Conservation (phyloP, 1,139 yeast genomes). For the Candida labiduridarum region DNA sequence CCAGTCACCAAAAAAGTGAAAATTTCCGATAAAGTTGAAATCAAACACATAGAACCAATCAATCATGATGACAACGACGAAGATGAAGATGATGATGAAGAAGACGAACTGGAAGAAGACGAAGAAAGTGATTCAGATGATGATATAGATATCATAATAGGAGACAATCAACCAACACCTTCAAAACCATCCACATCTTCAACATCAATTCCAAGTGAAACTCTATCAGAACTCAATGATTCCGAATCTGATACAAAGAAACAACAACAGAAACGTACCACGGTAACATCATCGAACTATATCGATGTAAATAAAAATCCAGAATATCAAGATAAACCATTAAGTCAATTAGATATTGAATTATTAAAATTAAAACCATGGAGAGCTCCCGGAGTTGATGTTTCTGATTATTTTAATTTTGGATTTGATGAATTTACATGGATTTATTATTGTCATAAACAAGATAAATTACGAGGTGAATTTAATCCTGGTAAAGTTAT, state of each 20-base stretch:
- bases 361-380: slow-evolving; percentile 92
- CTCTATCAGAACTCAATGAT: slow-evolving; percentile 36
- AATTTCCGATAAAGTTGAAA: slow-evolving; percentile 9
- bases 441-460: slow-evolving; percentile 90
- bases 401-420: slow-evolving; percentile 90
- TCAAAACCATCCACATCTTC: slow-evolving; percentile 24
- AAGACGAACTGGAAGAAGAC: slow-evolving; percentile 1
- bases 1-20: slow-evolving; percentile 16
- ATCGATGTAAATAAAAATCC: slow-evolving; percentile 82
- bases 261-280: slow-evolving; percentile 14
- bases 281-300: slow-evolving; percentile 40
- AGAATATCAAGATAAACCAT: slow-evolving; percentile 76
- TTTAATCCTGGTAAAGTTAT: slow-evolving; percentile 64
- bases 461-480: slow-evolving; percentile 78
- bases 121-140: slow-evolving; percentile 47
- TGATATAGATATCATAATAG: slow-evolving; percentile 40
- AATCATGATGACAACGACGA: neutral
- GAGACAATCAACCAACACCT: slow-evolving; percentile 25
- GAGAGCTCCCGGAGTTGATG: slow-evolving; percentile 96
- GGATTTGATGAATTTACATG: slow-evolving; percentile 97
- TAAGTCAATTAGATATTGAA: slow-evolving; percentile 82
- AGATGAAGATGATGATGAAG: slow-evolving; percentile 9
- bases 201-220: slow-evolving; percentile 24
- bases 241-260: slow-evolving; percentile 39
- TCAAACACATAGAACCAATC: slow-evolving; percentile 7